Base-by-base conservation (phyloP, 345 rosid genomes). In the Hibiscus tridactylites region DNA sequence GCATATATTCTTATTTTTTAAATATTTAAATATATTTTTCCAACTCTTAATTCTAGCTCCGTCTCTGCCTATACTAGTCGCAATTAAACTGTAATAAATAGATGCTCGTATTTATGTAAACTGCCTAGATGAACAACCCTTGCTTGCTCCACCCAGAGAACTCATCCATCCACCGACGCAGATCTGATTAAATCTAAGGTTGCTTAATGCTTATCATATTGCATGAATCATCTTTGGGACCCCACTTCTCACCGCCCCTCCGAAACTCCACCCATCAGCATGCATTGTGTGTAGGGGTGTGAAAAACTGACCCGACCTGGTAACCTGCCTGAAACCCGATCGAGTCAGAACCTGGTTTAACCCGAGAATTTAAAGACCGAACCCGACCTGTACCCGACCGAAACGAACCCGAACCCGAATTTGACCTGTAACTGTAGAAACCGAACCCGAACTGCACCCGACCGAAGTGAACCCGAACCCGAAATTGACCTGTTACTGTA, bases 131-230 rank as follows among this genome's bases (percentile, higher is more conserved):
- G 28, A 62, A 16, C 47, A n/a, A 5, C 33, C 62, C 31, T 3
- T 62, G 15, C 7, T 52, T 29, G 65, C 19, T 31, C 49, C 8
- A 47, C 42, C 9, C 7, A 9, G 29, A 17, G 10, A 21, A 0
- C 31, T 6, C 53, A 64, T 8, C 16, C 6, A 9, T 33, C 66
- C 13, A 62, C 68, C 68, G 68, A 64, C 68, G 39, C 68, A 17
- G 19, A 39, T 59, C 6, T 9, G 66, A 59, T 59, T 28, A 5
- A 5, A 12, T 26, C 6, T 1, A 15, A 64, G 68, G 8, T 64
- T 64, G 29, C 50, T 21, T 63, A 37, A 63, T 37, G 49, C 50
- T 37, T 37, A 37, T 35, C 16, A 63, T 63, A 35, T 9, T 63
- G 49, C 10, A n/a, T 17, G 28, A 49, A 37, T 63, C 49, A 17